Percentiles rank a stretch among this genome's conserved stretches.
phyloP scores from a whole-genome alignment of 2,329 filamentous ascomycete genomes.

The Sporothrix pallida region DNA sequence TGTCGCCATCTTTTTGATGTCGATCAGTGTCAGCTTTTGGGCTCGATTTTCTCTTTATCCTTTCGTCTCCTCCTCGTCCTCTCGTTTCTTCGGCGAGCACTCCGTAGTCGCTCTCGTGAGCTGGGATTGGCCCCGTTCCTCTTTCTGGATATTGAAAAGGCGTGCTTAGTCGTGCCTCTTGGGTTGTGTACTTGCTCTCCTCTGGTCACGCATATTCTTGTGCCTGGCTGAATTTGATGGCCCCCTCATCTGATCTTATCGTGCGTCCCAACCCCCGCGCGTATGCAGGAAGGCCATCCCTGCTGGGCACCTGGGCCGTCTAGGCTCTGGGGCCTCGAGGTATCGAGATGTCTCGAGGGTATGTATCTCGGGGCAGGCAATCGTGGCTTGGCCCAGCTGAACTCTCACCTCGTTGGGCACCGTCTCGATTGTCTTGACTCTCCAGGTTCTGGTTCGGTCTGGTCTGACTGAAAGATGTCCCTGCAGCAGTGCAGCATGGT shows the following conservation, averaged over 20 bases:
- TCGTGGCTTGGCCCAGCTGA: neutral
- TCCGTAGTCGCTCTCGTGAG: neutral
- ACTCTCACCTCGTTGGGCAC: neutral
- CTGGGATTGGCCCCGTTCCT: neutral
- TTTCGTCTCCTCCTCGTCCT: neutral
- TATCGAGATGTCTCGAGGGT: too few species aligned
- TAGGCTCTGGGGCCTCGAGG: neutral
- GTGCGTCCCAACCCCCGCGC: neutral
- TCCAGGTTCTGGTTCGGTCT: neutral
- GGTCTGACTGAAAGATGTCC: neutral
- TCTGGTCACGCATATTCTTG: neutral
- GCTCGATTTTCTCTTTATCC: neutral
- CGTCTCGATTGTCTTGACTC: neutral
- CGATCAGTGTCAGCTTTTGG: conserved; percentile 5
- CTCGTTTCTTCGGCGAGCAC: neutral
- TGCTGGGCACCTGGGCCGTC: neutral
- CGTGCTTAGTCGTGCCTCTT: neutral
- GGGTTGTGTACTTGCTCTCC: neutral
- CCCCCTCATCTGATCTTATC: conserved; percentile 23
- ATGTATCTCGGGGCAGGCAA: neutral
- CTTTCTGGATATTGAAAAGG: neutral
- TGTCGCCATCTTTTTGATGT: neutral
- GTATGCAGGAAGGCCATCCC: neutral
- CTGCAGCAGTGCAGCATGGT: neutral
- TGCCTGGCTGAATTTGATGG: neutral